Conservation (phyloP, 2,329 filamentous ascomycete genomes). For the Laburnicola sp. region DNA sequence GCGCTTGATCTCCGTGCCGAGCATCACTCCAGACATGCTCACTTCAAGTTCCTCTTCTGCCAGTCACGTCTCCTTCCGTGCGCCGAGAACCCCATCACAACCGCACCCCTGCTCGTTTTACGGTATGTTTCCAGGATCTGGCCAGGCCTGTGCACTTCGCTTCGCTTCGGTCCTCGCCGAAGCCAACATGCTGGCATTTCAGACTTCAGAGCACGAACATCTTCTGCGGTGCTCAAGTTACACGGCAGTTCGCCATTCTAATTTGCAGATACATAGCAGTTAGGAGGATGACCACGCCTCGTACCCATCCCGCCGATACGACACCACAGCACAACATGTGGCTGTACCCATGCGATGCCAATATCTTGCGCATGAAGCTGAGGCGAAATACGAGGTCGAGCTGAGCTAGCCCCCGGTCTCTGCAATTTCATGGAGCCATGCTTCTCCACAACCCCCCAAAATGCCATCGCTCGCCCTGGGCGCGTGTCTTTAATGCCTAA, state of each 20-base stretch:
- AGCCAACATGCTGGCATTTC: not conserved
- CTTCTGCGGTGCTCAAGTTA: not conserved
- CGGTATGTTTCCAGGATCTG: not conserved
- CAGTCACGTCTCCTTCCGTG: too few species aligned
- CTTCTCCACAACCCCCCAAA: slow-evolving; percentile 4
- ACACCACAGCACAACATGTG: slow-evolving; percentile 1
- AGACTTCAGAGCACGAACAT: not conserved
- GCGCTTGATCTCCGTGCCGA: too few species aligned
- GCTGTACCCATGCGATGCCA: slow-evolving; percentile 13
- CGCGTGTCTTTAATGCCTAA: slow-evolving; percentile 3
- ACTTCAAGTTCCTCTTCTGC: too few species aligned
- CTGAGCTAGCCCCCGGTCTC: slow-evolving; percentile 1
- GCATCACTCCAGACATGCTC: too few species aligned
- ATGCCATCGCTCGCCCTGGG: slow-evolving; percentile 12
- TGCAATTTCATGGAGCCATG: slow-evolving; percentile 2
- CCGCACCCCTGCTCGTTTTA: not conserved
- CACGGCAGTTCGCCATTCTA: not conserved
- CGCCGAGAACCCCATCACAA: not conserved
- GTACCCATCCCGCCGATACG: not conserved
- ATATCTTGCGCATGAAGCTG: slow-evolving; percentile 12
- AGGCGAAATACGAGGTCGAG: slow-evolving; percentile 15
- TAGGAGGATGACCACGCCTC: slow-evolving; percentile 5
- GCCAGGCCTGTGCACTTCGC: slow-evolving; percentile 1
- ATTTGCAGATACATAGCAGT: not conserved
- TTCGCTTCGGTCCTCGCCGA: slow-evolving; percentile 4